Evolutionary conservation across 2,329 filamentous ascomycete species (phyloP), one percentile per base, ranked within the genome.

Genomic region (Phaeosphaeria sp.): DNA sequence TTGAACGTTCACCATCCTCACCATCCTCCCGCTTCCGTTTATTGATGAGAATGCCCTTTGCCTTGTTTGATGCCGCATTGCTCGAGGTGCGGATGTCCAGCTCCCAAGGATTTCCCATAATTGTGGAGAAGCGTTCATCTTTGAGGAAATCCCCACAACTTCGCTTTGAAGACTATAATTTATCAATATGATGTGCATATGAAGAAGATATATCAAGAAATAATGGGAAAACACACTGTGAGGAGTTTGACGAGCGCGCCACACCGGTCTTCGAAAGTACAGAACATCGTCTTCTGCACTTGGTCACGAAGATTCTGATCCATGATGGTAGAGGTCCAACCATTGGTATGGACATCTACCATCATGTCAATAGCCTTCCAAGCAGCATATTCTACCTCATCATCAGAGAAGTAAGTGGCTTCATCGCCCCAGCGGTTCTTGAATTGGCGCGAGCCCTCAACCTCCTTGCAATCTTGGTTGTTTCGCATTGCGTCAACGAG

Each of bases 11-110:
- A n/a, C 36, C 36, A 39, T 39, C 36, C 36, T 39, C 36, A 17
- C n/a, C 36, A 13, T 39, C 15, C 15, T 39, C 36, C 17, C 36
- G 36, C 17, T 3, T 15, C 4, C 36, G 36, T 17, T 39, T 6
- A 13, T 39, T 39, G 36, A 39, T 39, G 36, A n/a, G 15, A 2
- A 3, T 15, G 46, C 46, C n/a, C n/a, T 13, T 18, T 47, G 46
- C 46, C 46, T 81, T 65, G 33, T 64, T 62, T 10, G 59, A 55
- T 10, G 13, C 30, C 21, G 51, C 46, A 53, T 64, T 64, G 46
- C 44, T 59, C 9, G 20, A 30, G 3, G 59, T 58, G 51, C 59
- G 59, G 4, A 20, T 21, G 13, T 46, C 46, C 6, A 64, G 39
- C 13, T 39, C 43, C 3, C 22, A 22, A 0, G 62, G 62, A 13